These are phyloP conservation scores for Fraxinus anomala DNA, from an alignment of 257 asterid species.

Conservation along the genomic window DNA sequence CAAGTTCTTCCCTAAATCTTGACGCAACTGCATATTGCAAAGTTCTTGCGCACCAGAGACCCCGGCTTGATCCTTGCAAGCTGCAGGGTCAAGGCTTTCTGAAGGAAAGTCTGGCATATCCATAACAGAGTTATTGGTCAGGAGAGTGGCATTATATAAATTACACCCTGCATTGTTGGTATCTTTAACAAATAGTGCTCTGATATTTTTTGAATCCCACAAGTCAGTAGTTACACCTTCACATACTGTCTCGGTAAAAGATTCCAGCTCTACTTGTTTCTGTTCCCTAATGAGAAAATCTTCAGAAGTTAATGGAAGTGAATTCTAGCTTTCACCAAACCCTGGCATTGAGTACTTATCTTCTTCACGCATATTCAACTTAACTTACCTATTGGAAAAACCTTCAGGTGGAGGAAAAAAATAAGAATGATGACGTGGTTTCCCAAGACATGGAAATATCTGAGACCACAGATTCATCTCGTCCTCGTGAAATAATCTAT, in stretches of 20 bases:
- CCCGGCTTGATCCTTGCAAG: constrained; percentile 34
- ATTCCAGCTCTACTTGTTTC: constrained; percentile 39
- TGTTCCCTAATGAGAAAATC: constrained; percentile 36
- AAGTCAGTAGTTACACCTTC: constrained; percentile 37
- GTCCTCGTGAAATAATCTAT: constrained; percentile 36
- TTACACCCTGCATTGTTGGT: constrained; percentile 31
- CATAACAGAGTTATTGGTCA: constrained; percentile 33
- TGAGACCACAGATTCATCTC: constrained; percentile 49
- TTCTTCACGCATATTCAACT: constrained; percentile 44
- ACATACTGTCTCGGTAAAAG: constrained; percentile 31
- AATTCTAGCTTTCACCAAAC: constrained; percentile 31
- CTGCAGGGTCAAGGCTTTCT: constrained; percentile 33
- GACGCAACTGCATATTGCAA: constrained; percentile 35
- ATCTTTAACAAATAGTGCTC: constrained; percentile 28
- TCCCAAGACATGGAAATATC: constrained; percentile 39
- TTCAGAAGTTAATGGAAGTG: constrained; percentile 46
- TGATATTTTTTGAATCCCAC: constrained; percentile 32
- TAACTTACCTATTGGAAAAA: constrained; percentile 40
- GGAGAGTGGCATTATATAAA: constrained; percentile 32
- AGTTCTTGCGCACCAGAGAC: constrained; percentile 27
- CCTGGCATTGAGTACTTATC: constrained; percentile 40
- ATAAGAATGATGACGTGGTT: constrained; percentile 35
- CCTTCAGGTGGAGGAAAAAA: constrained; percentile 33
- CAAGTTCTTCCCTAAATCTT: constrained; percentile 35
- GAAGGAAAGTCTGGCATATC: constrained; percentile 36